These are phyloP conservation scores for Aspergillus cristatus DNA, from an alignment of 495 filamentous ascomycete genomes.

Conservation along the genomic window DNA sequence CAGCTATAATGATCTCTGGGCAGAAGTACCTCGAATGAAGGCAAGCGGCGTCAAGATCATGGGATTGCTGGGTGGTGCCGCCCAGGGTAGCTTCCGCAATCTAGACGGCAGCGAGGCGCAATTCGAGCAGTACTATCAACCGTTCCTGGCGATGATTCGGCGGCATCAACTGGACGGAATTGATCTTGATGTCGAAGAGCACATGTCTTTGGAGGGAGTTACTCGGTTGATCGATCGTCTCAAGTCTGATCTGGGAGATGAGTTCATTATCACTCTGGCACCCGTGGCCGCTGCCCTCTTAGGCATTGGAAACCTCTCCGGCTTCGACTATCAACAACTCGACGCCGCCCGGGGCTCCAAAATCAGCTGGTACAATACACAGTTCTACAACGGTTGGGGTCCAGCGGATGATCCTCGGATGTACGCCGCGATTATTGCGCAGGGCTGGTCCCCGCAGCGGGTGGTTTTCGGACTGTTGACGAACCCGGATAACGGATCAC, in stretches of 20 bases:
- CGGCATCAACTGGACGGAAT: slow-evolving; percentile 56
- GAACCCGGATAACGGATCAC: slow-evolving; percentile 53
- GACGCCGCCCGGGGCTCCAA: slow-evolving; percentile 54
- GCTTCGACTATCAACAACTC: slow-evolving; percentile 62
- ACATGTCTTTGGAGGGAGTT: slow-evolving; percentile 61
- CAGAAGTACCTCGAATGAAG: slow-evolving; percentile 57
- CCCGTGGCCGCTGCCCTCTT: slow-evolving; percentile 68
- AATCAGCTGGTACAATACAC: slow-evolving; percentile 73
- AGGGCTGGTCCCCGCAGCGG: slow-evolving; percentile 55
- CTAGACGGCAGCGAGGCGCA: slow-evolving; percentile 47
- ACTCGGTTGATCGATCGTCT: slow-evolving; percentile 63
- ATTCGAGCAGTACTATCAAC: slow-evolving; percentile 61
- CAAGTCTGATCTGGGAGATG: slow-evolving; percentile 57
- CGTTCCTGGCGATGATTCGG: slow-evolving; percentile 50
- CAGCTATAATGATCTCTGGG: slow-evolving; percentile 55
- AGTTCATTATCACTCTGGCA: slow-evolving; percentile 67
- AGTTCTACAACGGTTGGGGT: slow-evolving; percentile 83
- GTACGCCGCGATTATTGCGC: slow-evolving; percentile 54
- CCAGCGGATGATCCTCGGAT: slow-evolving; percentile 45
- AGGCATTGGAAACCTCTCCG: slow-evolving; percentile 54
- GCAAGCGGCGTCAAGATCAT: slow-evolving; percentile 58
- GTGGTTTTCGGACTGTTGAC: slow-evolving; percentile 68
- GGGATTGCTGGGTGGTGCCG: slow-evolving; percentile 78
- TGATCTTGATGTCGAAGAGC: slow-evolving; percentile 79
- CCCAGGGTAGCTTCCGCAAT: slow-evolving; percentile 55